Conservation (phyloP, 805 yeast genomes). For the Scheffersomyces stipitis region DNA sequence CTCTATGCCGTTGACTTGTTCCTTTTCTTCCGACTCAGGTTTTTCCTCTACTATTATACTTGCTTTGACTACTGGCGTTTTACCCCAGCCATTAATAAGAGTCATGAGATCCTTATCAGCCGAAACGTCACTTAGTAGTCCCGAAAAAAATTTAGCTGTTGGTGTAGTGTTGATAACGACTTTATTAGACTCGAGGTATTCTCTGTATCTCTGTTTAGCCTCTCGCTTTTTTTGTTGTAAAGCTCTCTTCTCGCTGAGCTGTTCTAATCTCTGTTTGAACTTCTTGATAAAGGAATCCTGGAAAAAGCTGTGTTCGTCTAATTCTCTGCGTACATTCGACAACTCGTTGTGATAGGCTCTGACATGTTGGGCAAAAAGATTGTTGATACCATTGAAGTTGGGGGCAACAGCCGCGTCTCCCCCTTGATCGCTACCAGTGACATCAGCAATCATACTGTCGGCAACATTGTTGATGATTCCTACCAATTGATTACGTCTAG, state of each 20-base stretch:
- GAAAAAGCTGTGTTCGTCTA: constrained; percentile 26
- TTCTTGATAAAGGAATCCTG: constrained; percentile 17
- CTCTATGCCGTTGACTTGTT: constrained; percentile 8
- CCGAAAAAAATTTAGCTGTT: constrained; percentile 11
- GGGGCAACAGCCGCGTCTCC: constrained; percentile 8
- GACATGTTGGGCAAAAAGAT: constrained; percentile 25
- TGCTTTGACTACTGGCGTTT: constrained; percentile 10
- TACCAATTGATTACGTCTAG: constrained; percentile 27
- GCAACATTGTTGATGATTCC: constrained; percentile 31
- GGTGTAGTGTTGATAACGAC: constrained; percentile 16
- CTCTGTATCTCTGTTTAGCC: constrained; percentile 2
- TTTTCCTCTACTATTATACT: constrained; percentile 1
- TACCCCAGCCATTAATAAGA: constrained; percentile 21
- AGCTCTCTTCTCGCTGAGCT: constrained; percentile 2
- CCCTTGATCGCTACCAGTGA: constrained; percentile 4
- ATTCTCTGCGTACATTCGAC: constrained; percentile 17
- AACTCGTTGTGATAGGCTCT: constrained; percentile 22
- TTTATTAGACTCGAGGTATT: constrained; percentile 4
- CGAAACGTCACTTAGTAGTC: constrained; percentile 10
- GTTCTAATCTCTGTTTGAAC: constrained; percentile 1
- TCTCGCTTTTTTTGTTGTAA: constrained; percentile 1
- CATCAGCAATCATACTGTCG: constrained; percentile 25
- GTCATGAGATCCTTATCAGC: constrained; percentile 10
- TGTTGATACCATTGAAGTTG: constrained; percentile 18
- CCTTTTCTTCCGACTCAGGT: constrained; percentile 2